These are phyloP conservation scores for Solanum aculeatissimum DNA, from an alignment of 305 asterid species.

Conservation along the genomic window DNA sequence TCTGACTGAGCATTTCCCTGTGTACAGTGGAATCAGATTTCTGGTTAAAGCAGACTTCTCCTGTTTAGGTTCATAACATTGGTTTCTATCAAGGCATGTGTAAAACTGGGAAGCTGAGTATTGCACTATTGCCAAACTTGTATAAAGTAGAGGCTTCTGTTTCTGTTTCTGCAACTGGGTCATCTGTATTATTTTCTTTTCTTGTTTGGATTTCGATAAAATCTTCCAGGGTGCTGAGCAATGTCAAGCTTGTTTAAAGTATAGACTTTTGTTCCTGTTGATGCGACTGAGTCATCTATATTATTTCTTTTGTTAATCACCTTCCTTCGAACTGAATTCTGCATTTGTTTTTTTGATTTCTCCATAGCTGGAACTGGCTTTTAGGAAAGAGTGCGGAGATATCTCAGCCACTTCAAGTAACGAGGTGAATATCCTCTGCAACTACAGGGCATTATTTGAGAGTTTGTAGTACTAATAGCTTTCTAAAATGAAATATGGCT, in stretches of 20 bases:
- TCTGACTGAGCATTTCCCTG: neutral
- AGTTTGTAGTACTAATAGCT: neutral
- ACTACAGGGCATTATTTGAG: neutral
- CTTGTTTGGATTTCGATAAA: neutral
- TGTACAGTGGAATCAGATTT: neutral
- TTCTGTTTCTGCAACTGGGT: neutral
- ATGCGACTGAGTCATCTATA: neutral
- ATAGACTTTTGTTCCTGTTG: neutral
- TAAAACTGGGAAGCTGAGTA: neutral
- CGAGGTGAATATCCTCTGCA: constrained; percentile 45
- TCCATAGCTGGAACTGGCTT: constrained; percentile 77
- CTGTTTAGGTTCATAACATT: neutral
- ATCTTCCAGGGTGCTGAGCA: neutral
- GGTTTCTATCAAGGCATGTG: neutral
- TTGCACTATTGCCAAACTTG: neutral
- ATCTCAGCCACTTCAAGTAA: constrained; percentile 45
- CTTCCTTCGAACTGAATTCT: neutral
- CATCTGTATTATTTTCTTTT: neutral
- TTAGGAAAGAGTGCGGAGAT: constrained; percentile 63
- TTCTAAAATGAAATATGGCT: neutral
- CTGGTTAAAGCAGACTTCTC: neutral
- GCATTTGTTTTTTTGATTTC: constrained; percentile 9
- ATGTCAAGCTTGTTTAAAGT: neutral
- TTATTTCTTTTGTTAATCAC: neutral
- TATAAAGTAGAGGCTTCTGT: neutral